Conservation (phyloP, 495 filamentous ascomycete genomes). For the Barbatosphaeria neglecta region DNA sequence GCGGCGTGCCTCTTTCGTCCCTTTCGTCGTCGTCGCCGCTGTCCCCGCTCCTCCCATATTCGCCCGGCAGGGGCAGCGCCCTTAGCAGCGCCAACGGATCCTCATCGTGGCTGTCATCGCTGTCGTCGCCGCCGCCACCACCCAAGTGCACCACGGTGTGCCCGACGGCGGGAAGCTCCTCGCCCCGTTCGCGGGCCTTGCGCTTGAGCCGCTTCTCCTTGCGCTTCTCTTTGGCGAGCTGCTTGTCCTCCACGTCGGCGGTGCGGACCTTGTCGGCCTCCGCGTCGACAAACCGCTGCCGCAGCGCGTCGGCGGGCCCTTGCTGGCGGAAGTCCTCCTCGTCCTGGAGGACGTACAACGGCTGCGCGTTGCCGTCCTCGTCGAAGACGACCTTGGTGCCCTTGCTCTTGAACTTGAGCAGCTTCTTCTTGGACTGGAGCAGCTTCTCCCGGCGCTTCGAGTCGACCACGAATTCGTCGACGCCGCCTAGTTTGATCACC, state of each 20-base stretch:
- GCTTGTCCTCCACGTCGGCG: conserved; percentile 76
- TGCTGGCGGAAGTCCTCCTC: conserved; percentile 64
- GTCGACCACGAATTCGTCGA: conserved; percentile 67
- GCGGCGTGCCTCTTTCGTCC: conserved; percentile 20
- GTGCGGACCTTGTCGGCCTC: conserved; percentile 61
- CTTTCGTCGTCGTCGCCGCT: conserved; percentile 12
- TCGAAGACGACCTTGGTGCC: conserved; percentile 81
- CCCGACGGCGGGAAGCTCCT: conserved; percentile 36
- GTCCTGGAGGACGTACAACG: conserved; percentile 76
- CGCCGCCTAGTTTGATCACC: conserved; percentile 39
- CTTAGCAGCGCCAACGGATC: conserved; percentile 39
- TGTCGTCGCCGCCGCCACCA: conserved; percentile 13
- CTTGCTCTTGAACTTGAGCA: conserved; percentile 75
- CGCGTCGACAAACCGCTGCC: conserved; percentile 60
- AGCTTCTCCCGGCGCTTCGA: conserved; percentile 89
- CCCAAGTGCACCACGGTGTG: conserved; percentile 16
- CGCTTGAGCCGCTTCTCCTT: conserved; percentile 79
- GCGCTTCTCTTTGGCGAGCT: conserved; percentile 62
- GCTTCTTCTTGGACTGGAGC: conserved; percentile 85
- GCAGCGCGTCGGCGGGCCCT: conserved; percentile 63
- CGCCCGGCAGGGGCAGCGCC: conserved; percentile 35
- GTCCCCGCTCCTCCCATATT: conserved; percentile 12
- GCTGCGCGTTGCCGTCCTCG: conserved; percentile 75
- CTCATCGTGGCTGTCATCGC: conserved; percentile 20
- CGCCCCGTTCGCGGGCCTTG: conserved; percentile 60